phyloP scores from a whole-genome alignment of 257 asterid species.

The Echites panduratus region DNA sequence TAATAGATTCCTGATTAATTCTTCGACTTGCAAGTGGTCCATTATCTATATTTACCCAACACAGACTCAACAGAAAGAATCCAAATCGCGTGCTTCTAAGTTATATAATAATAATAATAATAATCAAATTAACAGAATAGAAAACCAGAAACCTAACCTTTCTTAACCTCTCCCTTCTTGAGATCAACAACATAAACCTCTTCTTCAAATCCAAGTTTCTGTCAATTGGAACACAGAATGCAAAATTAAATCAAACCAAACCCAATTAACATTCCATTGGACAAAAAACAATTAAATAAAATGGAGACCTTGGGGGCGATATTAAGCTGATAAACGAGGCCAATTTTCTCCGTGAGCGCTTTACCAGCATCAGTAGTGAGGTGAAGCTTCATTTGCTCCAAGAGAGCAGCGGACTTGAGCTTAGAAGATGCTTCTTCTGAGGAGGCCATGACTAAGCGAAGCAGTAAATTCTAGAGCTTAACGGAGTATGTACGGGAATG shows the following conservation, averaged over 20 bases:
- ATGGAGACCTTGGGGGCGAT: slow-evolving; percentile 86
- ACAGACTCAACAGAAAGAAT: neutral
- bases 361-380: slow-evolving; percentile 76
- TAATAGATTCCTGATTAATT: neutral
- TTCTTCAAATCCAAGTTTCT: slow-evolving; percentile 83
- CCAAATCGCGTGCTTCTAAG: neutral
- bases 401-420: slow-evolving; percentile 71
- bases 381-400: slow-evolving; percentile 89
- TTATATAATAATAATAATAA: neutral
- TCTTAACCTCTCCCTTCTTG: slow-evolving; percentile 87
- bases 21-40: neutral
- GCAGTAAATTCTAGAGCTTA: neutral
- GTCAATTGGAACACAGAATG: slow-evolving; percentile 11
- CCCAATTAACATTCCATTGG: neutral
- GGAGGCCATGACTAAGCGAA: slow-evolving; percentile 6
- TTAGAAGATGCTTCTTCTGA: slow-evolving; percentile 13
- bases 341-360: slow-evolving; percentile 56
- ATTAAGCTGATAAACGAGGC: slow-evolving; percentile 85
- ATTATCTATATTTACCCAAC: no score
- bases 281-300: neutral
- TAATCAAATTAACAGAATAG: neutral
- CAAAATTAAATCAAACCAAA: neutral
- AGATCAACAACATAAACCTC: slow-evolving; percentile 77
- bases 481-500: neutral
- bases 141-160: slow-evolving; percentile 45